phyloP scores from a whole-genome alignment of 441 rosid species.

The Erysimum pusillum region DNA sequence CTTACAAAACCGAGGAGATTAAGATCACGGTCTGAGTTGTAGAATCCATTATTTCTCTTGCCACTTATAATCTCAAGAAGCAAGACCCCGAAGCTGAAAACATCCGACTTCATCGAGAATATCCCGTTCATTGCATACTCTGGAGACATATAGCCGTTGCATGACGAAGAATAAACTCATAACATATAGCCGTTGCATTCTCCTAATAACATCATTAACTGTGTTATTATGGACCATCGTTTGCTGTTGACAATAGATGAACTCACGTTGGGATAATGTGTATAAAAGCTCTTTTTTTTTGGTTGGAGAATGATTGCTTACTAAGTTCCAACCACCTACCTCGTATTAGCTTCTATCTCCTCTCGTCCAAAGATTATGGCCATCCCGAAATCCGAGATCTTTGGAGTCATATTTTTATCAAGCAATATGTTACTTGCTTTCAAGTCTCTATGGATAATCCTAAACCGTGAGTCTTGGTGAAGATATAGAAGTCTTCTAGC shows the following conservation, averaged over 20 bases:
- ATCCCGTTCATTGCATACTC: constrained; percentile 53
- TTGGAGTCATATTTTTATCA: constrained; percentile 1
- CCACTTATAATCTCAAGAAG: constrained; percentile 8
- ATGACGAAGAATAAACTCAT: background rate
- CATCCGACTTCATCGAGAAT: constrained; percentile 52
- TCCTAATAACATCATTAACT: too few species aligned
- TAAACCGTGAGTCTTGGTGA: constrained; percentile 17
- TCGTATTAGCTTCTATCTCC: background rate
- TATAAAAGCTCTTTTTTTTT: background rate
- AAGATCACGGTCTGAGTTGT: background rate
- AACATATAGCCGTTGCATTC: too few species aligned
- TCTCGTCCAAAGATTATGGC: constrained; percentile 6
- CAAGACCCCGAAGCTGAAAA: constrained; percentile 47
- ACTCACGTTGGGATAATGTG: too few species aligned
- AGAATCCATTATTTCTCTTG: background rate
- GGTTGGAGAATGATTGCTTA: background rate
- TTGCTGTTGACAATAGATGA: too few species aligned
- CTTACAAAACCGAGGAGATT: background rate
- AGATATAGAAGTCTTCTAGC: constrained; percentile 17
- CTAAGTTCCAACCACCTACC: constrained; percentile 10
- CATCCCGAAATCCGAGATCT: background rate
- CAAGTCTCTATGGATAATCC: background rate
- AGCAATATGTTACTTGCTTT: constrained; percentile 18
- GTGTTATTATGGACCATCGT: too few species aligned
- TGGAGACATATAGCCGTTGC: constrained; percentile 51